A percentile compares a stretch with the other conserved stretches of the same genome.
These are phyloP conservation scores for Aspergillus sp. DNA, from an alignment of 2,329 filamentous ascomycete genomes.

Conservation along the genomic window DNA sequence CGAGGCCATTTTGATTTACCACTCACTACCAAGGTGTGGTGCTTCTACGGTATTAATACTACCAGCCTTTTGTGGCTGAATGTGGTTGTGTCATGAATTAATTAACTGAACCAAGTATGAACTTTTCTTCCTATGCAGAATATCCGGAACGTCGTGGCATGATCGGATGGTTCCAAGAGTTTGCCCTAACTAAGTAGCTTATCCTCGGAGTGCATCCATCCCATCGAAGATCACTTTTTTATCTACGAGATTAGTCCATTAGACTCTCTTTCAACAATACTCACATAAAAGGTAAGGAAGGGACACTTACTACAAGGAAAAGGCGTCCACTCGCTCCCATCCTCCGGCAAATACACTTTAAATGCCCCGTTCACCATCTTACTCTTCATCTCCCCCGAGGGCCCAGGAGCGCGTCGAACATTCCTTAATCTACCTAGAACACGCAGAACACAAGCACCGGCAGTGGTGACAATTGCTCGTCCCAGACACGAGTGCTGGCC, in stretches of 20 bases:
- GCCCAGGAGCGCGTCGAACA: constrained; percentile 40
- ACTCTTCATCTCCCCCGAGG: constrained; percentile 41
- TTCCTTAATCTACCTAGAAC: constrained; percentile 43
- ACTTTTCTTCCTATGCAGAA: background rate
- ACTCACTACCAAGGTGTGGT: background rate
- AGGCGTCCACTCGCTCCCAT: constrained; percentile 42
- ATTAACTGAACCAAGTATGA: too few species aligned
- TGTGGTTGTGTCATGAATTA: background rate
- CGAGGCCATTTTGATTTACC: background rate
- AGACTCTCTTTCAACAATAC: background rate
- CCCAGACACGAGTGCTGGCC: constrained; percentile 66
- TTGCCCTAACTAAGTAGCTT: background rate
- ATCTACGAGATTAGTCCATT: background rate
- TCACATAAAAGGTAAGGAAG: background rate
- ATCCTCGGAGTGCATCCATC: background rate
- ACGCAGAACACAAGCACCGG: constrained; percentile 39
- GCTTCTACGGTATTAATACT: background rate
- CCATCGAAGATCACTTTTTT: constrained; percentile 11
- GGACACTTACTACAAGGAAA: constrained; percentile 32
- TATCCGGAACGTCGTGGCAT: background rate
- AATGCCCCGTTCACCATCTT: constrained; percentile 39
- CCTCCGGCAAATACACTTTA: constrained; percentile 44
- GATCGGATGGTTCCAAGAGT: background rate
- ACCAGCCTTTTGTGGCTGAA: background rate
- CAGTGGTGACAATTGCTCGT: constrained; percentile 29